phyloP scores from a whole-genome alignment of 495 filamentous ascomycete species.

The Penicillium macrosclerotiorum region DNA sequence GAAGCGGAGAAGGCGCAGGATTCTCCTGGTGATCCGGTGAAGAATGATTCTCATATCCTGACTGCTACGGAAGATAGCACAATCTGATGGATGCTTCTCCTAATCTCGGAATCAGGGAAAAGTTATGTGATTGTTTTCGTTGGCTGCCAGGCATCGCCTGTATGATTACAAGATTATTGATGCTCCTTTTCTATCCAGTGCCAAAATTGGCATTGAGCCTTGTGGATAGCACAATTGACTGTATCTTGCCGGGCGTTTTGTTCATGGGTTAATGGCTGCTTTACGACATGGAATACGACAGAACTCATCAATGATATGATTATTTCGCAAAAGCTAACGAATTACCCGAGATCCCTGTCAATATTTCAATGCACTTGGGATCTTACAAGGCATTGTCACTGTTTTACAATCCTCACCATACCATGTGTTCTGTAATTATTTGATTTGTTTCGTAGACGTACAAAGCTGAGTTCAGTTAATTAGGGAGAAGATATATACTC shows the following conservation, averaged over 20 bases:
- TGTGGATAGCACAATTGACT: not conserved
- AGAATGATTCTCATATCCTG: no score
- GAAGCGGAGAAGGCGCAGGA: conserved; percentile 35
- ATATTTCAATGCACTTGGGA: no score
- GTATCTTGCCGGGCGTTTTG: no score
- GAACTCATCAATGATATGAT: not conserved
- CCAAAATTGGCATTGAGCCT: not conserved
- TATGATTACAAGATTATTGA: conserved; percentile 11
- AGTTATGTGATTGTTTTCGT: not conserved
- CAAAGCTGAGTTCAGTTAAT: conserved; percentile 34
- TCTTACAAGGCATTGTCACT: no score
- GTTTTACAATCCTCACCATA: no score
- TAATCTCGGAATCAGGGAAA: not conserved
- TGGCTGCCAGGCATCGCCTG: not conserved
- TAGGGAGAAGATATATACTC: conserved; percentile 33
- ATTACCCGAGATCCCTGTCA: no score
- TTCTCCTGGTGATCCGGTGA: not conserved
- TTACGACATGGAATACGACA: no score
- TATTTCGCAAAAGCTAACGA: not conserved
- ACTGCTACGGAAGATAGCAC: no score
- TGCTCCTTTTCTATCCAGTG: conserved; percentile 2
- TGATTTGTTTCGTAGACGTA: conserved; percentile 32
- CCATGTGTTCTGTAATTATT: not conserved
- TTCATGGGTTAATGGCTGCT: no score
- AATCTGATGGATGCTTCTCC: no score